Percentiles rank a stretch among this genome's conserved stretches.
phyloP scores from a whole-genome alignment of 129 eudicot genomes.

The Scalesia atractyloides region DNA sequence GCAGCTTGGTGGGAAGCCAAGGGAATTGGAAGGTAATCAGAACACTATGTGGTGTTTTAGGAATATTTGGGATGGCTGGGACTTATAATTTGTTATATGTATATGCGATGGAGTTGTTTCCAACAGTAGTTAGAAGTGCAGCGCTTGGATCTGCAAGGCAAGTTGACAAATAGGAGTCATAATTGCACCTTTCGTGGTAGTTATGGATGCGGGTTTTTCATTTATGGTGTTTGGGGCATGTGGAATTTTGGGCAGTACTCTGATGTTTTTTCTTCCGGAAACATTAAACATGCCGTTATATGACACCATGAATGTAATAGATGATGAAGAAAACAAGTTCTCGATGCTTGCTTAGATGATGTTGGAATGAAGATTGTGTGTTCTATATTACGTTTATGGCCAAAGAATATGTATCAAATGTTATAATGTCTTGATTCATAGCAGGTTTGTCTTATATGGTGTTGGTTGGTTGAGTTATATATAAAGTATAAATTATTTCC shows the following conservation, averaged over 20 bases:
- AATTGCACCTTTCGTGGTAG: conserved; percentile 75
- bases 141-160: conserved; percentile 75
- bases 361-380: too few relatives aligned
- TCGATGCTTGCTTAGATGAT: neutral
- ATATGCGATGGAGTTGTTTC: too few relatives aligned
- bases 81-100: conserved; percentile 10
- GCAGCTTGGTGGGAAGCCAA: conserved; percentile 40
- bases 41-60: conserved; percentile 71
- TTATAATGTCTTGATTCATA: too few relatives aligned
- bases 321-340: conserved; percentile 36
- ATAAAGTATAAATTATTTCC: too few relatives aligned
- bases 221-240: conserved; percentile 29
- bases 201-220: conserved; percentile 33
- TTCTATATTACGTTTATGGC: too few relatives aligned
- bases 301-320: conserved; percentile 76
- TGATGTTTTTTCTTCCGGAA: conserved; percentile 65
- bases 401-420: too few relatives aligned
- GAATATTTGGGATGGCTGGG: conserved; percentile 92
- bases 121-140: conserved; percentile 41
- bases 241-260: conserved; percentile 69
- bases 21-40: conserved; percentile 54
- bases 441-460: too few relatives aligned
- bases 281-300: conserved; percentile 75
- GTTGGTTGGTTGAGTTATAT: too few relatives aligned
- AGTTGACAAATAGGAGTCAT: conserved; percentile 80